Conservation (phyloP, 495 filamentous ascomycete genomes). For the Podospora pseudoanserina region DNA sequence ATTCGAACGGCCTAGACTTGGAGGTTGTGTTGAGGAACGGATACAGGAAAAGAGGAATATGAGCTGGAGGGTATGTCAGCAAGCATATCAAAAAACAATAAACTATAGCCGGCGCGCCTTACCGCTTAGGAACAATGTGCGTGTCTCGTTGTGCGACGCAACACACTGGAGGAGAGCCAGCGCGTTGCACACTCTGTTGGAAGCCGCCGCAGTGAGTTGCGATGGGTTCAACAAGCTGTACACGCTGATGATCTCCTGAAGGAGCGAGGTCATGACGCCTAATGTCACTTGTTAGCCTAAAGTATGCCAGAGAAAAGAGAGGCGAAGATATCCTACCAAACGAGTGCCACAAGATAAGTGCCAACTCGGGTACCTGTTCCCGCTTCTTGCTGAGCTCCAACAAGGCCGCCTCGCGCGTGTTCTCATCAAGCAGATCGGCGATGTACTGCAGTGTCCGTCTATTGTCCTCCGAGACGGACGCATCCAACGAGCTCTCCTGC, state of each 20-base stretch:
- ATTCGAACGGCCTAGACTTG: constrained; percentile 97
- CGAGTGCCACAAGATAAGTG: constrained; percentile 96
- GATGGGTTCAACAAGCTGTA: constrained; percentile 96
- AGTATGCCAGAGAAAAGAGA: neutral
- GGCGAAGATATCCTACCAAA: constrained; percentile 64
- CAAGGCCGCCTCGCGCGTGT: constrained; percentile 81
- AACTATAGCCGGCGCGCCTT: constrained; percentile 25
- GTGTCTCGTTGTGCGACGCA: constrained; percentile 94
- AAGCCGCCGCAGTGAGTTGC: constrained; percentile 92
- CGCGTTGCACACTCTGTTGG: constrained; percentile 96
- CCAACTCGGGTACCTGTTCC: constrained; percentile 95
- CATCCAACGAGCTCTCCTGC: constrained; percentile 52
- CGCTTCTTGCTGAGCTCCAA: constrained; percentile 98
- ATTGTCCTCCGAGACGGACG: constrained; percentile 79
- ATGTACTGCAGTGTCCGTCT: constrained; percentile 88
- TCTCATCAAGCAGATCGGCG: constrained; percentile 83
- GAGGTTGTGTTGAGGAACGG: constrained; percentile 99
- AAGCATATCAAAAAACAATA: neutral
- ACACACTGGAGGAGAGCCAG: constrained; percentile 96
- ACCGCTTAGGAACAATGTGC: constrained; percentile 90
- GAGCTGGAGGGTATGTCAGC: constrained; percentile 56
- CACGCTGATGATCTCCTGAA: constrained; percentile 98
- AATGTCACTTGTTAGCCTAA: constrained; percentile 11
- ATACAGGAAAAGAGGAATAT: constrained; percentile 97
- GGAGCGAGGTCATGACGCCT: constrained; percentile 97